Conservation (phyloP, 495 filamentous ascomycete genomes). For the Penicillium paradoxum region DNA sequence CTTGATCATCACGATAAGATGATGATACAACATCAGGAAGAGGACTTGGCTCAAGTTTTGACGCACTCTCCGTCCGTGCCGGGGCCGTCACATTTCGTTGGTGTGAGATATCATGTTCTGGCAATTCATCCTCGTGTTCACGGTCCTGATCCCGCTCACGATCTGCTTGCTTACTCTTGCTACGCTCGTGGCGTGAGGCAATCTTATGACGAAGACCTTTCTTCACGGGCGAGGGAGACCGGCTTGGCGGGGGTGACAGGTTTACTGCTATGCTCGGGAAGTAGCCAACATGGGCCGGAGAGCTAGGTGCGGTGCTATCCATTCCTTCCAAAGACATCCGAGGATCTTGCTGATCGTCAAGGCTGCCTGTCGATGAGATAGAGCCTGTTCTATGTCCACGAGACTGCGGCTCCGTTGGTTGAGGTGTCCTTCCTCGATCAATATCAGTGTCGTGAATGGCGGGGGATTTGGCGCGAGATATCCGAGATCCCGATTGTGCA, state of each 20-base stretch:
- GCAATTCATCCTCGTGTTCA: conserved; percentile 22
- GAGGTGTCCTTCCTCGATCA: conserved; percentile 3
- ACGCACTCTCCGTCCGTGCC: conserved; percentile 13
- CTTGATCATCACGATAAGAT: conserved; percentile 25
- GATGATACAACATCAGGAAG: conserved; percentile 28
- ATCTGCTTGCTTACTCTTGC: conserved; percentile 34
- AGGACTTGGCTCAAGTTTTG: conserved; percentile 30
- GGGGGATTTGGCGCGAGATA: conserved; percentile 13
- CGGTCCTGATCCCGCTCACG: conserved; percentile 26
- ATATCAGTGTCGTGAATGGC: background rate
- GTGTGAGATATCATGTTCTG: conserved; percentile 15
- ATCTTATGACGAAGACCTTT: conserved; percentile 43
- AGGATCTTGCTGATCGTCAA: conserved; percentile 31
- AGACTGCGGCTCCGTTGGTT: conserved; percentile 2
- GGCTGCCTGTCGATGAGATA: conserved; percentile 35
- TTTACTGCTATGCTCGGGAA: conserved; percentile 56
- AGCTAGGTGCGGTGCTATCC: conserved; percentile 45
- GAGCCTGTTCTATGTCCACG: conserved; percentile 23
- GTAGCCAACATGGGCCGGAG: conserved; percentile 39
- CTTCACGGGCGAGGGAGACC: conserved; percentile 47
- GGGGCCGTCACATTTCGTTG: conserved; percentile 14
- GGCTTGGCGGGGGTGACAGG: conserved; percentile 49
- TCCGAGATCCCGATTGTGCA: conserved; percentile 4
- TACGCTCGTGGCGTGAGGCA: conserved; percentile 39
- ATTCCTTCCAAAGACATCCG: conserved; percentile 45